Base-by-base conservation (phyloP, 2,329 filamentous ascomycete species). In the Penicillium hesseltinei region DNA sequence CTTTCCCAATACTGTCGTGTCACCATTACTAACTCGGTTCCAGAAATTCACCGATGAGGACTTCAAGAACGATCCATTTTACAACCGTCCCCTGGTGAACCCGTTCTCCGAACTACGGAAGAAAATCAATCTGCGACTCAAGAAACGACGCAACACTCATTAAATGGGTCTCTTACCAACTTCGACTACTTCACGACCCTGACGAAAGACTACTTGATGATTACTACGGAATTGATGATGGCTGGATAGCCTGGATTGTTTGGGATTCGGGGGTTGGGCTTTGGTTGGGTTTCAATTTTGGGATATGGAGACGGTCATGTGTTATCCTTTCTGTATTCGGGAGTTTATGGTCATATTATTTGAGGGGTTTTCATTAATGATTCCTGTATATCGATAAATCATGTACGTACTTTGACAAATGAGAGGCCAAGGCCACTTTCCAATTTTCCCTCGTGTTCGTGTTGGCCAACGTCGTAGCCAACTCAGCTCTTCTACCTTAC, bases 1-100 rank as follows among this genome's bases (percentile, higher is more conserved):
- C 43, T 33, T 8, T 7, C 10, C 40, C 8, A 36, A 40, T 23
- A 25, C 15, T 36, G 11, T 8, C 29, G 35, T 39, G 8, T 47
- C 11, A 42, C 35, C 31, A 31, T 36, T 17, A 33, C 29, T 23
- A 51, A 50, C 38, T 21, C 5, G 0, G 11, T 17, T 45, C 5
- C 44, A 77, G 74, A 75, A 71, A 71, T 74, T 73, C 54, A 74
- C 69, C 54, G 71, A 76, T 23, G 72, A 75, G 21, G 74, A 76
- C 51, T 73, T 76, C 61, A 72, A 71, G 47, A 69, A 74, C 36
- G 74, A 76, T 38, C 73, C 73, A 2, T 75, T 75, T 50, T 75
- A 75, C 59, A 71, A 66, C 40, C 58, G 59, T 1, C 71, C 69
- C 0, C 51, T 60, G 35, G 60, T 68, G 5, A 71, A 71, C 31